Percentiles rank a stretch among this genome's conserved stretches.
Conservation (phyloP, 208 protist species). For the Naegleria fowleri region DNA sequence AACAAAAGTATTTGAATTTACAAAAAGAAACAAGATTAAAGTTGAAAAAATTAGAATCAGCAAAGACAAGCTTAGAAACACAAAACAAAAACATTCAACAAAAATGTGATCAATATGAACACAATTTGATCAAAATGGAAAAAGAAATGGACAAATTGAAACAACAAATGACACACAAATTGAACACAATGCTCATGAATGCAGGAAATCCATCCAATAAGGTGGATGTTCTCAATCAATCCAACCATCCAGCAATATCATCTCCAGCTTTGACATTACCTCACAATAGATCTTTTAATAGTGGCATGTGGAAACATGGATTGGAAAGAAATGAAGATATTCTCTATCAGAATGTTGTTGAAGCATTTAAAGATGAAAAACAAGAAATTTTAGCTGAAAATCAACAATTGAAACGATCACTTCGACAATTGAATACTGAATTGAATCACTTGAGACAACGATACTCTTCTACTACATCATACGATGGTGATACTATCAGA, state of each 20-base stretch:
- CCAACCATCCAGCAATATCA: background rate
- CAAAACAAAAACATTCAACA: slow-evolving; percentile 1
- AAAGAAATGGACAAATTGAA: background rate
- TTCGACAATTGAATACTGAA: background rate
- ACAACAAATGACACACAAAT: background rate
- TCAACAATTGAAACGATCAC: background rate
- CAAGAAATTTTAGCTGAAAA: slow-evolving; percentile 12
- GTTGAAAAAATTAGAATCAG: background rate
- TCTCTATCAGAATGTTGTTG: slow-evolving; percentile 21
- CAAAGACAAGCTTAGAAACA: background rate
- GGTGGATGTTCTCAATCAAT: background rate
- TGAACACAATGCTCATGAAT: background rate
- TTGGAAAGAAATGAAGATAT: slow-evolving; percentile 25
- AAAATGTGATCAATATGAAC: slow-evolving; percentile 15
- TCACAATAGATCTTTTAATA: background rate
- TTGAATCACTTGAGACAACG: slow-evolving; percentile 10
- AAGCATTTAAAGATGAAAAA: slow-evolving; percentile 24
- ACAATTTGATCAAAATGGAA: background rate
- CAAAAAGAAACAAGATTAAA: background rate
- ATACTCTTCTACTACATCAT: background rate
- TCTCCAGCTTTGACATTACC: background rate
- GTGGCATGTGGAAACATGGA: background rate
- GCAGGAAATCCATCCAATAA: background rate
- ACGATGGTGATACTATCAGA: background rate
- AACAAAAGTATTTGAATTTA: background rate